Conservation (phyloP, 495 filamentous ascomycete species). For the Podospora didyma region DNA sequence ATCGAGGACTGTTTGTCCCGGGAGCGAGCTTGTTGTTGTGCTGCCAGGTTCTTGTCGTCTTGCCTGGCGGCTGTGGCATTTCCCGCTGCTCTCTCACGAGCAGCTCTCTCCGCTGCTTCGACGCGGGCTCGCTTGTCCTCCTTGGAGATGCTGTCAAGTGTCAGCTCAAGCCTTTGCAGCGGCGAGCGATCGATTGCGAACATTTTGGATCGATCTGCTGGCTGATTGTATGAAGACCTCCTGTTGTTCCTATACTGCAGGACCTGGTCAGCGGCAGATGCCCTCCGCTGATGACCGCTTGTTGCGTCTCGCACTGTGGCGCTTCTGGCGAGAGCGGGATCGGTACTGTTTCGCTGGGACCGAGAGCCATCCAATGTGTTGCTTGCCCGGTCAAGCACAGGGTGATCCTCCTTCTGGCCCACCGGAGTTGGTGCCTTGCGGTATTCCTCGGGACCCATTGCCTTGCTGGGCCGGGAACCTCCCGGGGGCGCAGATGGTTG, state of each 20-base stretch:
- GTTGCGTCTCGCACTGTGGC: constrained; percentile 9
- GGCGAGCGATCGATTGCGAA: constrained; percentile 81
- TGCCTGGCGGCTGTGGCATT: constrained; percentile 3
- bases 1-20: constrained; percentile 13
- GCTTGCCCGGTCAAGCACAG: constrained; percentile 29
- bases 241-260: constrained; percentile 21
- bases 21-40: constrained; percentile 23
- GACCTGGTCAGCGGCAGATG: constrained; percentile 26
- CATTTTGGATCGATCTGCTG: constrained; percentile 36
- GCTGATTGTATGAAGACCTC: constrained; percentile 15
- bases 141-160: constrained; percentile 83
- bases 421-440: constrained; percentile 30
- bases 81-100: constrained; percentile 44
- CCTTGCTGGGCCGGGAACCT: constrained; percentile 21
- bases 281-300: constrained; percentile 21
- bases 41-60: constrained; percentile 13
- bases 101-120: constrained; percentile 64
- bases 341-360: constrained; percentile 21
- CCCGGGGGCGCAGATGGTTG: constrained; percentile 20
- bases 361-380: constrained; percentile 26
- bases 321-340: constrained; percentile 12
- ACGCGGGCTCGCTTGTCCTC: constrained; percentile 81
- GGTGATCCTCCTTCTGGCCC: constrained; percentile 24
- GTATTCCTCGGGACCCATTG: constrained; percentile 42
- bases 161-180: constrained; percentile 84